Conservation (phyloP, 2,329 filamentous ascomycete species). For the Ophiostoma pallidulum region DNA sequence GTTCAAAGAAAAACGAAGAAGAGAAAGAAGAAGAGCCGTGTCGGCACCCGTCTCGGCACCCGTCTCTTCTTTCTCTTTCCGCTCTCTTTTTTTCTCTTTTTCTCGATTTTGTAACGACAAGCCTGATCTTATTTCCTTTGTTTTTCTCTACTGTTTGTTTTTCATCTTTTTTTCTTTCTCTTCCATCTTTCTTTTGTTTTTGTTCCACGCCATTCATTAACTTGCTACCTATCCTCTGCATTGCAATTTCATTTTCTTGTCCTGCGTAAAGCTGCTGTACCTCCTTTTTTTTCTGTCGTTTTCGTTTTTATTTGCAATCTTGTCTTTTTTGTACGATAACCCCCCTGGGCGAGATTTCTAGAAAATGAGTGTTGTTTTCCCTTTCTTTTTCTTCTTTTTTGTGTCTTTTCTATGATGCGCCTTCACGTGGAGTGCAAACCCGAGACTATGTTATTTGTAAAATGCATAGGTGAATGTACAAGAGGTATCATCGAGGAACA, state of each 20-base stretch:
- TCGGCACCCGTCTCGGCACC: background rate
- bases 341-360: conserved; percentile 4
- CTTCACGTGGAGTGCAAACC: too few species aligned
- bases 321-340: conserved; percentile 4
- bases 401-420: too few species aligned
- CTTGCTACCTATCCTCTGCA: too few species aligned
- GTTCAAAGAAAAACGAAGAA: conserved; percentile 8
- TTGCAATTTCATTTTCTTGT: too few species aligned
- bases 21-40: background rate
- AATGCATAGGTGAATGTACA: too few species aligned
- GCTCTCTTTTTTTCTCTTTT: background rate
- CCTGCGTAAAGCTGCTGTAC: too few species aligned
- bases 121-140: background rate
- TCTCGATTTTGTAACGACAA: background rate
- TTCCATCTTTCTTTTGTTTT: background rate
- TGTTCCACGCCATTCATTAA: too few species aligned
- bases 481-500: too few species aligned
- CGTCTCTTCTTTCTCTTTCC: background rate
- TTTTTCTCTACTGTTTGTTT: background rate
- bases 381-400: too few species aligned
- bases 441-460: too few species aligned
- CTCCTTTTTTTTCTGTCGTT: background rate
- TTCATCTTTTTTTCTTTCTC: background rate
- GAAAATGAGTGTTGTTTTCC: too few species aligned
- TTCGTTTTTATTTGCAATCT: background rate